Evolutionary conservation across 2,329 filamentous ascomycete genomes (phyloP).

Genomic region (Fusarium oligoseptatum): DNA sequence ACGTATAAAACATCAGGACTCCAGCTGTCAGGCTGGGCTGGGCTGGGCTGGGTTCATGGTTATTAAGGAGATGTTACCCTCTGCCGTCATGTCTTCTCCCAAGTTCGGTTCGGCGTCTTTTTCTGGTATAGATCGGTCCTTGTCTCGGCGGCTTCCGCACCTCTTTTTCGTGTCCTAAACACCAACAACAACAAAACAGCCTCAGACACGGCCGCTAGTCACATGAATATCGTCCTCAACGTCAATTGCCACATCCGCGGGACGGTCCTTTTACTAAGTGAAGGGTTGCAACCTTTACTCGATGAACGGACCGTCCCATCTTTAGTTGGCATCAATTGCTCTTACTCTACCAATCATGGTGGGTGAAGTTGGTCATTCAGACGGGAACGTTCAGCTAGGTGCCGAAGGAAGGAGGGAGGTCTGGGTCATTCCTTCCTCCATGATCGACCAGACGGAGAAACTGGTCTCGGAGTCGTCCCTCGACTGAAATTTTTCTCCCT

Average conservation of each 20-base stretch:
- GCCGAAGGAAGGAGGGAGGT: conserved; percentile 18
- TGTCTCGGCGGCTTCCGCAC: conserved; percentile 14
- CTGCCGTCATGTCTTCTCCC: conserved; percentile 8
- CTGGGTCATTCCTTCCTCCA: conserved; percentile 5
- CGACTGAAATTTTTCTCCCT: conserved; percentile 16
- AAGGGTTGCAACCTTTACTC: conserved; percentile 5
- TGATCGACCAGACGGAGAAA: conserved; percentile 24
- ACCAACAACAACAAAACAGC: conserved; percentile 4
- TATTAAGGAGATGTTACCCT: conserved; percentile 18
- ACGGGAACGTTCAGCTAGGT: not conserved
- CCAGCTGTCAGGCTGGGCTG: conserved; percentile 14
- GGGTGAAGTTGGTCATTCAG: not conserved
- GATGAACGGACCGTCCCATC: conserved; percentile 2
- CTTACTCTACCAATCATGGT: not conserved
- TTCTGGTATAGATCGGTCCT: conserved; percentile 8
- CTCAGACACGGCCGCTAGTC: conserved; percentile 20
- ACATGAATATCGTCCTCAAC: conserved; percentile 22
- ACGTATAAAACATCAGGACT: conserved; percentile 27
- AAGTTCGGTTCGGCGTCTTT: conserved; percentile 16
- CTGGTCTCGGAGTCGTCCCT: conserved; percentile 14
- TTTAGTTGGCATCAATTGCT: not conserved
- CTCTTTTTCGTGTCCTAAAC: not conserved
- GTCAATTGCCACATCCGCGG: conserved; percentile 13
- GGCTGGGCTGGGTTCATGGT: conserved; percentile 17
- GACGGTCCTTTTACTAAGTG: conserved; percentile 1